These are phyloP conservation scores for Aspergillus versicolor DNA, from an alignment of 2,329 filamentous ascomycete species.

Conservation along the genomic window DNA sequence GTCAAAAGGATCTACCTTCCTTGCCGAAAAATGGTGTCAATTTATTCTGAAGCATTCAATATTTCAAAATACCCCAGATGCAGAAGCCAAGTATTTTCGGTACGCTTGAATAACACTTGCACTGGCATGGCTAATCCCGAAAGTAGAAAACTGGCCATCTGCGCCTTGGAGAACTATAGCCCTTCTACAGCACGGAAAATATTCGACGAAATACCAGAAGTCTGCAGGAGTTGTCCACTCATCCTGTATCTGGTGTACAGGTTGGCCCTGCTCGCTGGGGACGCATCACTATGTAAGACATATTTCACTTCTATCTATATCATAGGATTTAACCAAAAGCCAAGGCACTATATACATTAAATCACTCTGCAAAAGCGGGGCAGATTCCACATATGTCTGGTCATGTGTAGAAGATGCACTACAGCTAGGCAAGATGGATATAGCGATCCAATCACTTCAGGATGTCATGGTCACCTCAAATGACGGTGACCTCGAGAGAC, in stretches of 20 bases:
- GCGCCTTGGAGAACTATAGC: slow-evolving; percentile 61
- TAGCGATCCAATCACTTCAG: slow-evolving; percentile 60
- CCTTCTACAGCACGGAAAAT: slow-evolving; percentile 54
- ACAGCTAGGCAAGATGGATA: slow-evolving; percentile 59
- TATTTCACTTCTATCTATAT: slow-evolving; percentile 19
- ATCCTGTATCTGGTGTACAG: slow-evolving; percentile 77
- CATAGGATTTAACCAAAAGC: slow-evolving; percentile 42
- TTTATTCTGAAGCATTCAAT: slow-evolving; percentile 62
- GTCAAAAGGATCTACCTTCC: slow-evolving; percentile 51
- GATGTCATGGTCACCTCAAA: slow-evolving; percentile 59
- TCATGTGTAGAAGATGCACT: slow-evolving; percentile 79
- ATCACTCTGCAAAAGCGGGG: slow-evolving; percentile 54
- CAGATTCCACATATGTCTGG: slow-evolving; percentile 66
- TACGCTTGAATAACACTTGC: slow-evolving; percentile 28
- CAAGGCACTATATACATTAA: slow-evolving; percentile 58
- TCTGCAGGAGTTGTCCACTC: slow-evolving; percentile 59
- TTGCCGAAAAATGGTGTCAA: slow-evolving; percentile 69
- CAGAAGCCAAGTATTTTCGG: slow-evolving; percentile 69
- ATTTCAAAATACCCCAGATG: slow-evolving; percentile 66
- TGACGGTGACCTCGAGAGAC: slow-evolving; percentile 45
- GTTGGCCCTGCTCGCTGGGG: slow-evolving; percentile 60
- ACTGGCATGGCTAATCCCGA: slow-evolving; percentile 13
- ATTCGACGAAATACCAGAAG: slow-evolving; percentile 60
- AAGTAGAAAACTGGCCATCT: slow-evolving; percentile 69
- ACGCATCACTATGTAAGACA: slow-evolving; percentile 52